A percentile compares a stretch with the other conserved stretches of the same genome.
Evolutionary conservation across 257 asterid species (phyloP).

Genomic region (Anisodus tanguticus): DNA sequence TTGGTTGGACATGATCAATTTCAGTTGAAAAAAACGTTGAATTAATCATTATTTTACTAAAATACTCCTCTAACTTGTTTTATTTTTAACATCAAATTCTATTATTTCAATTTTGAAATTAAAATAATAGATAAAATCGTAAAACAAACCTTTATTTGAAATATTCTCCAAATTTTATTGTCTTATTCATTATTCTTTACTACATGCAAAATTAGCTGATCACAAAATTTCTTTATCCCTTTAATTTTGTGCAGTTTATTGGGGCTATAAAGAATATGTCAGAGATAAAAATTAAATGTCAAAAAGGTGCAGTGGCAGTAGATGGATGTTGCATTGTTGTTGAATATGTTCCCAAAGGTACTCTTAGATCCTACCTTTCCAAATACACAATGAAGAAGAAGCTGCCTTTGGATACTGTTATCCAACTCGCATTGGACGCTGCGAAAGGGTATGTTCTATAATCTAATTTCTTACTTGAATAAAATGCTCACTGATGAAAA

Average conservation of each 20-base stretch:
- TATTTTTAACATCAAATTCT: no score
- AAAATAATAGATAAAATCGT: no score
- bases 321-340: constrained; percentile 34
- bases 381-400: constrained; percentile 20
- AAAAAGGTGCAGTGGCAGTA: not conserved
- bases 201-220: not conserved
- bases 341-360: constrained; percentile 32
- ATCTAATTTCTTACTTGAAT: no score
- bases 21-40: no score
- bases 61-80: no score
- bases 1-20: no score
- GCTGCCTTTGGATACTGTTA: constrained; percentile 13
- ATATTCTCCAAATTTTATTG: not conserved
- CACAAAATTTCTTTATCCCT: not conserved
- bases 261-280: constrained; percentile 28
- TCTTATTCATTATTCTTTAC: not conserved
- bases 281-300: not conserved
- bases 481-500: not conserved
- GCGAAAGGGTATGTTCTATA: constrained; percentile 36
- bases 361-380: constrained; percentile 31
- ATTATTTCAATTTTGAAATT: no score
- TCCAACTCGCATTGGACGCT: constrained; percentile 36
- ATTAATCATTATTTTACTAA: no score
- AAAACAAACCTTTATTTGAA: no score
- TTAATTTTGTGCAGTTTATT: constrained; percentile 27